phyloP scores from a whole-genome alignment of 2,329 filamentous ascomycete genomes.

The Colletotrichum orchidophilum region DNA sequence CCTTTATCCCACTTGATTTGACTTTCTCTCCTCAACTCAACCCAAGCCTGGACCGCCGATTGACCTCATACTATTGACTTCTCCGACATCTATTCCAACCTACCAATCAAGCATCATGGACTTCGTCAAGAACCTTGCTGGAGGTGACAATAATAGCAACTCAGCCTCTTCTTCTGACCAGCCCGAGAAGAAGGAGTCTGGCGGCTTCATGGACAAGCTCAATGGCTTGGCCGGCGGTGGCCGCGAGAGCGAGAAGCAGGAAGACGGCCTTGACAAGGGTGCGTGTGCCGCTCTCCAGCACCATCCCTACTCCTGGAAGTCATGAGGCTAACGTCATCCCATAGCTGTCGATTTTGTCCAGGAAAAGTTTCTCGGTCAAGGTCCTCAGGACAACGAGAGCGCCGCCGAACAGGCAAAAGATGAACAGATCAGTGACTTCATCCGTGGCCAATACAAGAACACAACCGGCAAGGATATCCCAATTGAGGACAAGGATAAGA shows the following conservation, averaged over 20 bases:
- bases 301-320: neutral
- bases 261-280: constrained; percentile 87
- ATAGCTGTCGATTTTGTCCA: constrained; percentile 81
- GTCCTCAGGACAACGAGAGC: constrained; percentile 75
- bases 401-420: constrained; percentile 87
- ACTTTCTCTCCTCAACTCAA: neutral
- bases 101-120: constrained; percentile 55
- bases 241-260: constrained; percentile 79
- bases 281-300: neutral
- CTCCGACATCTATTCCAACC: neutral
- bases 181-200: constrained; percentile 47
- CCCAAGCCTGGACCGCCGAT: neutral
- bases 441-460: constrained; percentile 76
- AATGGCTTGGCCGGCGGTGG: constrained; percentile 79
- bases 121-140: constrained; percentile 61
- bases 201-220: constrained; percentile 74
- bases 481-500: constrained; percentile 65
- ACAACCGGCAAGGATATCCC: constrained; percentile 75
- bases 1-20: neutral
- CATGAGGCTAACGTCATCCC: neutral
- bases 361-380: constrained; percentile 76
- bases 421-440: constrained; percentile 78
- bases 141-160: constrained; percentile 49
- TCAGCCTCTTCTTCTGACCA: constrained; percentile 37
- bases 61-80: neutral